A percentile compares a stretch with the other conserved stretches of the same genome.
These are phyloP conservation scores for Neurospora sp. DNA, from an alignment of 495 filamentous ascomycete genomes.

Conservation along the genomic window DNA sequence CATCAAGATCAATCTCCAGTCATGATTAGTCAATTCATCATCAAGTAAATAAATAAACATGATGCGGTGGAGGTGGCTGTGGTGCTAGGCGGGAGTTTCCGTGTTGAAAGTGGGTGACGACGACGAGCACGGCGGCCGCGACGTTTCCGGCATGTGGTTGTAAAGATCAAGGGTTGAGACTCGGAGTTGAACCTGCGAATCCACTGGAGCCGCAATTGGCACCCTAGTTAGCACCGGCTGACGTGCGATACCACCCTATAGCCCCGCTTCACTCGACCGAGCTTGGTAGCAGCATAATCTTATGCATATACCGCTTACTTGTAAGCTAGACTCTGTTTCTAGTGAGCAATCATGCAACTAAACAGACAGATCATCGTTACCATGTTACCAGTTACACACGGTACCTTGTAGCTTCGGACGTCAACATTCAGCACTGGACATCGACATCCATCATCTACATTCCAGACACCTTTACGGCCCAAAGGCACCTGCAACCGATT, in stretches of 20 bases:
- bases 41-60: not conserved
- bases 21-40: not conserved
- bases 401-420: not conserved
- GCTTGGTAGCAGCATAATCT: not conserved
- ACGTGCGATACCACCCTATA: not conserved
- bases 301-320: not conserved
- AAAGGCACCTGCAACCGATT: not conserved
- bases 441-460: not conserved
- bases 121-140: not conserved
- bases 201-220: not conserved
- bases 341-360: not conserved
- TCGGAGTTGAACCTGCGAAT: not conserved
- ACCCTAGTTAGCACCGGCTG: not conserved
- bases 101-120: not conserved
- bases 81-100: not conserved
- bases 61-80: not conserved
- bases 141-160: not conserved
- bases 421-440: not conserved
- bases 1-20: not conserved
- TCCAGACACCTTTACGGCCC: not conserved
- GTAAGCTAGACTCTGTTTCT: not conserved
- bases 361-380: not conserved
- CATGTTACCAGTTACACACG: not conserved
- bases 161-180: not conserved
- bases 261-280: not conserved